Percentiles rank a stretch among this genome's conserved stretches.
Conservation (phyloP, 345 rosid species). For the Viola odorata region DNA sequence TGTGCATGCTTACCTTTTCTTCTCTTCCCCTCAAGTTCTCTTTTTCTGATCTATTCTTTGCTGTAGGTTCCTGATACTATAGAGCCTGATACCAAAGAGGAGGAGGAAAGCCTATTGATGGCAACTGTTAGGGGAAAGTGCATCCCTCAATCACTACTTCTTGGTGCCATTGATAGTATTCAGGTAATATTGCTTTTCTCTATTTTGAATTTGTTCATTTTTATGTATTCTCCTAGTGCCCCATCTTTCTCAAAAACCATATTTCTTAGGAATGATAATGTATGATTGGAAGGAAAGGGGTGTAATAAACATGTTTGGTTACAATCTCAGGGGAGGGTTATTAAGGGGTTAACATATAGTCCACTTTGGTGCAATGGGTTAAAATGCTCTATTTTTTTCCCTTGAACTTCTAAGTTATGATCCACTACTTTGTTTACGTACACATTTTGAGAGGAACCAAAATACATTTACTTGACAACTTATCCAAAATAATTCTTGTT, state of each 20-base stretch:
- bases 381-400: too few species aligned
- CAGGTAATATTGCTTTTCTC: conserved; percentile 45
- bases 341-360: too few species aligned
- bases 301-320: too few species aligned
- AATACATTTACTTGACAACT: too few species aligned
- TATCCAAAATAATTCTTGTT: too few species aligned
- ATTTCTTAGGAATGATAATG: too few species aligned
- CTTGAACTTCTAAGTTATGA: too few species aligned
- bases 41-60: conserved; percentile 15
- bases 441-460: too few species aligned
- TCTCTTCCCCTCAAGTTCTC: not conserved
- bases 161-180: conserved; percentile 75
- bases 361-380: too few species aligned
- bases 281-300: too few species aligned
- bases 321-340: too few species aligned
- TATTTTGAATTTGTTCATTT: not conserved
- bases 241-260: not conserved
- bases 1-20: conserved; percentile 3
- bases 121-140: conserved; percentile 81
- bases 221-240: not conserved
- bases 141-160: conserved; percentile 75
- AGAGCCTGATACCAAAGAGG: conserved; percentile 57
- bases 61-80: conserved; percentile 48
- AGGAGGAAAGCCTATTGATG: conserved; percentile 69
- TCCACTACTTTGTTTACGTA: too few species aligned